Evolutionary conservation across 2,329 filamentous ascomycete species (phyloP).

Genomic region (Massarina eburnea): DNA sequence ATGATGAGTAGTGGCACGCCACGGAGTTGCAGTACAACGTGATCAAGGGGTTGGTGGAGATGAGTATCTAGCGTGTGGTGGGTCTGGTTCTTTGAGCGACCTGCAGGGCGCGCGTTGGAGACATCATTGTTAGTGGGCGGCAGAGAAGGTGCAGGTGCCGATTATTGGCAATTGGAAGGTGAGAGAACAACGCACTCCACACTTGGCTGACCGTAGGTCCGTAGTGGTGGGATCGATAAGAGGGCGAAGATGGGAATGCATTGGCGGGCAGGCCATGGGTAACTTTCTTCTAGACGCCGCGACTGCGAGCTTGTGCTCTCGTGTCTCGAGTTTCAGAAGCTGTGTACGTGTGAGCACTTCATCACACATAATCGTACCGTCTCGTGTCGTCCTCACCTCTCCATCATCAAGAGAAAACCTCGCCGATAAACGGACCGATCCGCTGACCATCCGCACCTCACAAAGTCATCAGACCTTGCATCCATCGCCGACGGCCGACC

Average conservation of each 20-base stretch:
- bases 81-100: neutral
- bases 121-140: constrained; percentile 11
- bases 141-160: neutral
- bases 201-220: constrained; percentile 20
- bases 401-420: neutral
- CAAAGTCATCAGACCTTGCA: constrained; percentile 22
- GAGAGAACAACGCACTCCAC: constrained; percentile 34
- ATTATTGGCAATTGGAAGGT: constrained; percentile 19
- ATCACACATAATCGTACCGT: neutral
- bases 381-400: neutral
- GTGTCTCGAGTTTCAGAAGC: neutral
- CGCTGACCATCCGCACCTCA: constrained; percentile 9
- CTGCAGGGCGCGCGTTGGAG: constrained; percentile 1
- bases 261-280: neutral
- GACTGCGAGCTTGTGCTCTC: neutral
- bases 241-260: constrained; percentile 10
- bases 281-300: neutral
- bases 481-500: constrained; percentile 5
- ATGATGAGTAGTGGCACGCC: constrained; percentile 15
- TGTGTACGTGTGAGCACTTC: neutral
- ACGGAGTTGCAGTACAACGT: constrained; percentile 8
- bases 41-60: constrained; percentile 10
- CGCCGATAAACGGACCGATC: constrained; percentile 22
- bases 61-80: neutral
- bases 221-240: constrained; percentile 11